Percentiles rank a stretch among this genome's conserved stretches.
Evolutionary conservation across 495 filamentous ascomycete species (phyloP).

Genomic region (Xeromyces bisporus): DNA sequence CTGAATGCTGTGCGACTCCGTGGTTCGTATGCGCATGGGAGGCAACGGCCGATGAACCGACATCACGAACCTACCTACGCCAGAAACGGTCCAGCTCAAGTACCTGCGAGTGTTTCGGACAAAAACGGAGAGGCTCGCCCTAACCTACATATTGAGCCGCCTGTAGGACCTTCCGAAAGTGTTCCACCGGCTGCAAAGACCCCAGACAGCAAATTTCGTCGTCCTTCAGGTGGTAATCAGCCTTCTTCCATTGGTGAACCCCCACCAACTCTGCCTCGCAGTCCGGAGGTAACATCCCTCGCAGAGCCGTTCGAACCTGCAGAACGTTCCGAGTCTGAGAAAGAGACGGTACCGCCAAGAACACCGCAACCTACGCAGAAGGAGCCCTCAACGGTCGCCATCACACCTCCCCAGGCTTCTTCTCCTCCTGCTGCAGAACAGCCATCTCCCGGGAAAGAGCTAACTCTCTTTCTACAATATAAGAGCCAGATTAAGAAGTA

Average conservation of each 20-base stretch:
- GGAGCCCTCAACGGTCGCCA: conserved; percentile 9
- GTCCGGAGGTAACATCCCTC: conserved; percentile 17
- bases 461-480: conserved; percentile 94
- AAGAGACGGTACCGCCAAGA: conserved; percentile 15
- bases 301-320: conserved; percentile 29
- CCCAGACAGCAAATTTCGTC: conserved; percentile 41
- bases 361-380: conserved; percentile 19
- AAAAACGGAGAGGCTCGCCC: conserved; percentile 30
- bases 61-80: conserved; percentile 42
- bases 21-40: conserved; percentile 48
- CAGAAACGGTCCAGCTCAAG: conserved; percentile 28
- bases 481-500: conserved; percentile 96
- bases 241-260: conserved; percentile 9
- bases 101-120: conserved; percentile 49
- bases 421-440: conserved; percentile 48
- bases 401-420: conserved; percentile 26
- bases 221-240: conserved; percentile 19
- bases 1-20: conserved; percentile 79
- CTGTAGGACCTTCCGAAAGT: conserved; percentile 19
- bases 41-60: conserved; percentile 39
- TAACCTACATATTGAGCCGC: conserved; percentile 12
- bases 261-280: conserved; percentile 17
- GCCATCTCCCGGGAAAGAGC: conserved; percentile 65
- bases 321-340: conserved; percentile 26
- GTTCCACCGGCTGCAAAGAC: conserved; percentile 34